phyloP scores from a whole-genome alignment of 805 yeast species.

The Torulaspora gathmanii region DNA sequence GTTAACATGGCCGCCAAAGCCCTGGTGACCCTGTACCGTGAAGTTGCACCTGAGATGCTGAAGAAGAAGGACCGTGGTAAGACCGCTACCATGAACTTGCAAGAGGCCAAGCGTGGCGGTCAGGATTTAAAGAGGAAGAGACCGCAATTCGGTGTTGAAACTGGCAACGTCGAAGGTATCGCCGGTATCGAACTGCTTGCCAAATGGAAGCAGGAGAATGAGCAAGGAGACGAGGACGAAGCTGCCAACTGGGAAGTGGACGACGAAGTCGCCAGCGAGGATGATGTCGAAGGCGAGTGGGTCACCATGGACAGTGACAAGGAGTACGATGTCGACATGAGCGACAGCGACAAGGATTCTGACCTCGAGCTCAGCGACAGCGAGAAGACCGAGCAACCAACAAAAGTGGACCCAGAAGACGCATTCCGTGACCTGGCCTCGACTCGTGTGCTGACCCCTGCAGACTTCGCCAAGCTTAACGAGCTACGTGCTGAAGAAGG shows the following conservation, averaged over 20 bases:
- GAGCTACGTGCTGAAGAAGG: slow-evolving; percentile 85
- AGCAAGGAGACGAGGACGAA: slow-evolving; percentile 57
- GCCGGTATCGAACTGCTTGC: slow-evolving; percentile 89
- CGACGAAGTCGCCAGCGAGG: slow-evolving; percentile 38
- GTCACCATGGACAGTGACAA: slow-evolving; percentile 76
- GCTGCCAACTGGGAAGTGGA: slow-evolving; percentile 56
- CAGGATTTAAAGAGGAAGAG: slow-evolving; percentile 21
- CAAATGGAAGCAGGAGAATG: slow-evolving; percentile 58
- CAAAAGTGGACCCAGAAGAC: slow-evolving; percentile 34
- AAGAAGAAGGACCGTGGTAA: slow-evolving; percentile 89
- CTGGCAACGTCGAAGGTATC: slow-evolving; percentile 58
- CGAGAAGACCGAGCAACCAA: slow-evolving; percentile 26
- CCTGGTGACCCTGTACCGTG: slow-evolving; percentile 80
- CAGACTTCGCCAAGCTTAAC: slow-evolving; percentile 93
- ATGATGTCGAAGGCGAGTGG: slow-evolving; percentile 87
- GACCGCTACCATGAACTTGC: slow-evolving; percentile 76
- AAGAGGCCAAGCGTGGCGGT: slow-evolving; percentile 52
- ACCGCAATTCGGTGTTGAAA: slow-evolving; percentile 73
- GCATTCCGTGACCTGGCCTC: slow-evolving; percentile 56
- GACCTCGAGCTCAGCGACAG: slow-evolving; percentile 43
- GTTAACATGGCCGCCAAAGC: slow-evolving; percentile 94
- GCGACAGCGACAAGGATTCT: slow-evolving; percentile 49
- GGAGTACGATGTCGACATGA: slow-evolving; percentile 55
- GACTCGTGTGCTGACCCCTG: slow-evolving; percentile 87
- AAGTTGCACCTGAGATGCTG: slow-evolving; percentile 95